A percentile compares a stretch with the other conserved stretches of the same genome.
Evolutionary conservation across 768 basidiomycete species (phyloP).

Genomic region (Suillus discolor): DNA sequence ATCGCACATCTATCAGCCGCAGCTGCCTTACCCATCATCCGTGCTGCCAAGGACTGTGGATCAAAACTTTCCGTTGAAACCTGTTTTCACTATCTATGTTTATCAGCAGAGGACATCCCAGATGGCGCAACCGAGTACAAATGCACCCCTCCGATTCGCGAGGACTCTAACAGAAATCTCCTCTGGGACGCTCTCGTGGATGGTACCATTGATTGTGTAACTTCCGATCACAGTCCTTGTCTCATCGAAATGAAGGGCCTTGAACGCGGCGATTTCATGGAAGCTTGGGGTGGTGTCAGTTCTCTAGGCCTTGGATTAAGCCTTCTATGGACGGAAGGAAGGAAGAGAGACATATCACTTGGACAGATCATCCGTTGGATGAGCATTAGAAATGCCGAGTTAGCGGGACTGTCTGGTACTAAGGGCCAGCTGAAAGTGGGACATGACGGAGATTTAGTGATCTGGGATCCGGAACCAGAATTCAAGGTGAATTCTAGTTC

Average conservation of each 20-base stretch:
- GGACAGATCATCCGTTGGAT: slow-evolving; percentile 73
- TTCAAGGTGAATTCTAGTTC: slow-evolving; percentile 37
- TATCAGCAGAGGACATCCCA: slow-evolving; percentile 74
- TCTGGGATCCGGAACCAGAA: slow-evolving; percentile 74
- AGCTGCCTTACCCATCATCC: slow-evolving; percentile 74
- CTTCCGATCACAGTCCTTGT: slow-evolving; percentile 97
- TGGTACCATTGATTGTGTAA: slow-evolving; percentile 88
- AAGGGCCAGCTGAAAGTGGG: slow-evolving; percentile 81
- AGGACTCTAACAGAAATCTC: slow-evolving; percentile 64
- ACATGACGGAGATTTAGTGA: slow-evolving; percentile 82
- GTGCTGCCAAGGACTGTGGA: slow-evolving; percentile 63
- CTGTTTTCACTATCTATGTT: slow-evolving; percentile 94
- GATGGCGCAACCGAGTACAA: slow-evolving; percentile 85
- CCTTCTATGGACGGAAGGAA: slow-evolving; percentile 84
- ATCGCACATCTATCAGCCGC: slow-evolving; percentile 95
- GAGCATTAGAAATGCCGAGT: slow-evolving; percentile 69
- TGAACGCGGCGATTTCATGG: slow-evolving; percentile 80
- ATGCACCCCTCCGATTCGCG: slow-evolving; percentile 93
- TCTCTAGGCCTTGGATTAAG: slow-evolving; percentile 89
- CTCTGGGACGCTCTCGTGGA: slow-evolving; percentile 84
- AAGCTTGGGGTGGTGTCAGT: slow-evolving; percentile 94
- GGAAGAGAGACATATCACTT: slow-evolving; percentile 53
- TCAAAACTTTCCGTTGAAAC: slow-evolving; percentile 90
- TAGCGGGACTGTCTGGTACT: slow-evolving; percentile 65
- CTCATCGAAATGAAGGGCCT: slow-evolving; percentile 76